Evolutionary conservation across 1,284 basidiomycete genomes (phyloP), one percentile per base, ranked within the genome.

Genomic region (Cryptococcus sp.): DNA sequence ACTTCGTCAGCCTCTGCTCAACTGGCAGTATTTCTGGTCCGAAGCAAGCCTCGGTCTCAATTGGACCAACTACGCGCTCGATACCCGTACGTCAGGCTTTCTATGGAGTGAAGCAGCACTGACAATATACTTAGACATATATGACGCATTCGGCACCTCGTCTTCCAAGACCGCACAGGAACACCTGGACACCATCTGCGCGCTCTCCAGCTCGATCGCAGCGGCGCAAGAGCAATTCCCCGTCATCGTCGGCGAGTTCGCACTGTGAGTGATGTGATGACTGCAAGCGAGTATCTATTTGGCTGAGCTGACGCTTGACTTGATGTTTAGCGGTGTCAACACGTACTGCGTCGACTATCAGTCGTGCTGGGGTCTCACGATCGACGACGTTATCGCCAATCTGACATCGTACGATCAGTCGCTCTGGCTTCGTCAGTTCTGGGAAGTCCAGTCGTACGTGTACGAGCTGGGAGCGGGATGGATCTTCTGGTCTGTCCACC

Each of bases 381-480:
- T 72, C 22, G 59, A 53, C 23, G 60, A 69, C 20, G 60, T 64
- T 40, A 62, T 67, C 40, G 53, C 59, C 16, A 69, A 72, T 48
- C 56, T 66, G 35, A 70, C 65, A 11, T 56, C 62, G 7, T 61
- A 64, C 35, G 64, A 66, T 22, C 59, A 62, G 15, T 64, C 68
- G 15, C 15, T 66, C 15, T 75, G 73, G 56, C 56, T 65, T 44
- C 60, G 71, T 4, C 64, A 68, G 42, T 73, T 71, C 50, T 75
- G 72, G 72, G 73, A 74, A 55, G 67, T 69, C 15, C 73, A 75
- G 45, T 48, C 54, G 15, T 58, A 66, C 47, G 71, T 70, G 11
- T 75, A 72, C 53, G 72, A 75, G 47, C 52, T 64, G 7, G 66
- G 62, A 16, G 71, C 68, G n/a, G 73, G 73, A 6, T 75, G 72